Conservation (phyloP, 1,139 yeast genomes). For the Taphrina sp. region DNA sequence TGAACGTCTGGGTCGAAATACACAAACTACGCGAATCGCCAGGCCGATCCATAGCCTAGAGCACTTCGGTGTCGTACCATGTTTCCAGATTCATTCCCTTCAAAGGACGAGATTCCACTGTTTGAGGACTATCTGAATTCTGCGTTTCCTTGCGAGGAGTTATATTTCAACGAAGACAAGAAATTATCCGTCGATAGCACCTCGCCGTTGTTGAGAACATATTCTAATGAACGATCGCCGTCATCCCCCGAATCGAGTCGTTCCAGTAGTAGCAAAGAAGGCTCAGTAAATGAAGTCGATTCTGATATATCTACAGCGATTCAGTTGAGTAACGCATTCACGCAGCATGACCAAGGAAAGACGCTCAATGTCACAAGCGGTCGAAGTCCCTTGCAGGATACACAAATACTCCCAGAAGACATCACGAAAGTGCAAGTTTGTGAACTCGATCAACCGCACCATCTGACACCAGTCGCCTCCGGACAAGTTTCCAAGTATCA, state of each 20-base stretch:
- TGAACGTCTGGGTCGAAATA: no score
- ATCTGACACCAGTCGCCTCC: not conserved
- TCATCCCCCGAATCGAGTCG: slow-evolving; percentile 15
- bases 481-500: slow-evolving; percentile 45
- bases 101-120: slow-evolving; percentile 12
- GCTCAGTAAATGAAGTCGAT: slow-evolving; percentile 17
- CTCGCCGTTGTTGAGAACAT: slow-evolving; percentile 15
- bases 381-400: not conserved
- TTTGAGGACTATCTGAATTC: slow-evolving; percentile 22
- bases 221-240: slow-evolving; percentile 7
- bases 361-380: not conserved
- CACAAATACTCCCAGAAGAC: not conserved
- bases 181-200: not conserved
- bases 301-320: slow-evolving; percentile 13
- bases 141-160: slow-evolving; percentile 27
- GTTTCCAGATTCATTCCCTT: no score
- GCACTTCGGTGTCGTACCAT: no score
- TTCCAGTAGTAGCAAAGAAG: slow-evolving; percentile 25
- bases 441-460: not conserved
- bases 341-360: no score
- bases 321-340: slow-evolving; percentile 2
- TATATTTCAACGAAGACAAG: slow-evolving; percentile 17
- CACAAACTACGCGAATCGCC: no score
- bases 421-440: not conserved
- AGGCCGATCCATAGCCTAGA: no score